Base-by-base conservation (phyloP, 2,329 filamentous ascomycete species). In the Fusarium gaditjirri region DNA sequence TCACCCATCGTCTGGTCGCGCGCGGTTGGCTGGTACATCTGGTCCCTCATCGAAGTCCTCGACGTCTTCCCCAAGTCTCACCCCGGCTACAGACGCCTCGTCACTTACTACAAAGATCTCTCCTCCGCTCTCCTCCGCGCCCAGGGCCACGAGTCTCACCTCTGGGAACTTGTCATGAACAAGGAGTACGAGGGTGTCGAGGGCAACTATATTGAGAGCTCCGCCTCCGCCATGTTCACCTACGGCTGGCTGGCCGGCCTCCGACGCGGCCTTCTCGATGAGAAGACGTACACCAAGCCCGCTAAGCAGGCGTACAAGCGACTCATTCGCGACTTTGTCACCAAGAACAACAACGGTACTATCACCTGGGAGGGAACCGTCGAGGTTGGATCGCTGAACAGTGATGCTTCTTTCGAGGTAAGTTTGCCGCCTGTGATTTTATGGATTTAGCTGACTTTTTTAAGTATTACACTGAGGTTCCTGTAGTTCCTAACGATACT, bases 191-290 rank as follows among this genome's bases (percentile, higher is more conserved):
- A 84, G 1, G 84, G 83, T 3, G 73, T 78, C 42, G 70, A 83
- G 49, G 87, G 87, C 5, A 91, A 91, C 77, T 91, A 88, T 77
- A 86, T 91, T 52, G 87, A 91, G 80, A 87, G 86, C 38, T 89
- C 87, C 36, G 88, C 84, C 12, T 86, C 86, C 4, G 88, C 87
- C 7, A 88, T 91, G 85, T 90, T 89, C 71, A 81, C 84, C 1
- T 88, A 87, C 60, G 84, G 86, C 1, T 78, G 88, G 66, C 76
- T 89, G 17, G 85, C 83, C 70, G 88, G 78, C 8, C 35, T 81
- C 0, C 74, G 75, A n/a, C 68, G 71, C 5, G 79, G 79, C 2
- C 68, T 78, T n/a, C 47, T 81, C 11, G 70, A 76, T 5, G 43
- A 74, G 55, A 41, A 53, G 13, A 68, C 67, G 6, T 80, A 76